These are phyloP conservation scores for Arthrobotrys conoides DNA, from an alignment of 2,329 filamentous ascomycete species.

Conservation along the genomic window DNA sequence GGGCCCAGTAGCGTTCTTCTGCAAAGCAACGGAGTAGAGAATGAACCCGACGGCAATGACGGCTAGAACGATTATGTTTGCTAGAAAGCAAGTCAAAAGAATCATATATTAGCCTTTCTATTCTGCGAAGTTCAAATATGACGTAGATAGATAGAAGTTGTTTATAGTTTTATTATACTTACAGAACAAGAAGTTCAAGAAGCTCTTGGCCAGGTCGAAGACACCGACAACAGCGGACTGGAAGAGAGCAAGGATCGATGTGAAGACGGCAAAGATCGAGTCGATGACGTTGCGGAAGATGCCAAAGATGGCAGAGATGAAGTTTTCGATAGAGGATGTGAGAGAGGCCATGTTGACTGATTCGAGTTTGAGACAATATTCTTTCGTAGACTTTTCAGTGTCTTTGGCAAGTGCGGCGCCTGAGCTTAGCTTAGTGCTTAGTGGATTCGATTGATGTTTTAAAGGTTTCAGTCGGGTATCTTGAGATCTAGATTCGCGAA, in stretches of 20 bases:
- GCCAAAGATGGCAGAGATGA: constrained; percentile 54
- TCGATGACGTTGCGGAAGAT: constrained; percentile 54
- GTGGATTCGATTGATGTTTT: not conserved
- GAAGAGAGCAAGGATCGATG: constrained; percentile 48
- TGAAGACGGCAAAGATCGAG: constrained; percentile 49
- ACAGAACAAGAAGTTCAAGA: constrained; percentile 46
- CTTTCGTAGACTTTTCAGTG: not conserved
- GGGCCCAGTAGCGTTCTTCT: constrained; percentile 25
- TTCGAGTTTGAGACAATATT: too few relatives aligned
- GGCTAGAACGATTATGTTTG: constrained; percentile 49
- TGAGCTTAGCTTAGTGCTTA: too few relatives aligned
- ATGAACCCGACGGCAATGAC: constrained; percentile 45
- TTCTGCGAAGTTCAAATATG: not conserved
- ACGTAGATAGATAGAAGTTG: not conserved
- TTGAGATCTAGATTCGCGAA: constrained; percentile 1
- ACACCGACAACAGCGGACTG: constrained; percentile 49
- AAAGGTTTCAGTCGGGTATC: not conserved
- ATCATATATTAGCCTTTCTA: constrained; percentile 3
- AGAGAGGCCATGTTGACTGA: constrained; percentile 2
- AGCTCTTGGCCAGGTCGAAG: constrained; percentile 46
- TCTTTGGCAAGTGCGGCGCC: too few relatives aligned
- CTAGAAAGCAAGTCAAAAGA: not conserved
- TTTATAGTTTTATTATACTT: constrained; percentile 11
- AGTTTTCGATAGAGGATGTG: constrained; percentile 50
- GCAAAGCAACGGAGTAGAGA: constrained; percentile 39